Base-by-base conservation (phyloP, 805 yeast genomes). In the Pichia sporocuriosa region DNA sequence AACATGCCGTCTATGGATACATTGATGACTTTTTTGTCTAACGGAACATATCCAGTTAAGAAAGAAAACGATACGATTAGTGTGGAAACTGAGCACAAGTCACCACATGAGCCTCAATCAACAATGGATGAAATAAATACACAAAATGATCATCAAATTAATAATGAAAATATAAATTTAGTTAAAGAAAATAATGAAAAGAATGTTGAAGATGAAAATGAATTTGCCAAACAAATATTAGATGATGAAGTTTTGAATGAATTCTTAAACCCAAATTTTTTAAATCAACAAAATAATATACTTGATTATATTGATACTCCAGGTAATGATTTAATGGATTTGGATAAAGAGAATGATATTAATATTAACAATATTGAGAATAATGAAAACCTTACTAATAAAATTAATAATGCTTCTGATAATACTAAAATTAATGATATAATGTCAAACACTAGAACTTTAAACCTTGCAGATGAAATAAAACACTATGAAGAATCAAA, bases 171-270 rank as follows among this genome's bases (percentile, higher is more conserved):
- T n/a, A n/a, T n/a, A n/a, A n/a, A n/a, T n/a, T n/a, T n/a, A n/a
- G n/a, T n/a, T n/a, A n/a, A n/a, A n/a, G n/a, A n/a, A n/a, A n/a
- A n/a, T n/a, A n/a, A n/a, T 2, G 40, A 30, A 7, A 19, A 12
- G 12, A 32, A 19, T 8, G 10, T 31, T 22, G 29, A 31, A 11
- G 32, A 38, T 4, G 16, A n/a, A n/a, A n/a, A 25, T 7, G 34
- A 37, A 11, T 17, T 37, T 15, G 30, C 15, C 13, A 3, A 26
- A 12, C 39, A 30, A 30, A 38, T 47, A 9, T 46, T 49, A 17
- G 68, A 67, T 28, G 70, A 67, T 19, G 81, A 77, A 46, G 66
- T 77, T 27, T 54, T 78, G 34, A 80, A 75, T 50, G 83, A 78
- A 52, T 74, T 75, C 42, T 59, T 75, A 40, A 79, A 75, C 52